Evolutionary conservation across 225 moss, liverwort and hornwort species (phyloP), one percentile per base, ranked within the genome.

Genomic region (Straminergon stramineum): DNA sequence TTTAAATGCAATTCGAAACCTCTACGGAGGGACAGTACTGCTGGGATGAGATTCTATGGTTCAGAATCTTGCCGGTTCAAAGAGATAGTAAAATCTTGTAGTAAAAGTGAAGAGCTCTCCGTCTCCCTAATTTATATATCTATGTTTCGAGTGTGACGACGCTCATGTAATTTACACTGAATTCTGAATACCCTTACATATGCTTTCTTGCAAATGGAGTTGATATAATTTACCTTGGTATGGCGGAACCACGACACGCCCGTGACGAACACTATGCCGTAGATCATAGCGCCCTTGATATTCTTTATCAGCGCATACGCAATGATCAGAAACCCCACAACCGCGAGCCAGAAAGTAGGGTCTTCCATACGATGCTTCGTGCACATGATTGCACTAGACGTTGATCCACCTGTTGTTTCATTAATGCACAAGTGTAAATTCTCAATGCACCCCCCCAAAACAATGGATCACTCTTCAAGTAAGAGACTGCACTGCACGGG

Each of bases 231-330:
- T 88, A 93, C 94, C 92, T 94, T 91, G 11, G 94, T 81, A 53
- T 91, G 95, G 74, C 98, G 92, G 90, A 97, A 93, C 98, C 98
- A 99, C 24, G 98, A 99, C 75, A 99, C 88, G 11, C 90, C 98
- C 14, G 98, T 97, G 45, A 99, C 97, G 87, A 99, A 96, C 31
- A 99, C 90, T 12, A 99, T 99, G 82, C 97, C 98, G 10, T 96
- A 99, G 61, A 97, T 96, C 92, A 99, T 99, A 17, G 97, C 93
- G 64, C 98, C 98, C 90, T 96, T 99, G 75, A 99, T 65, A 77
- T 97, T 99, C 61, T 92, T 90, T 19, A 97, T 94, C 76, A 99
- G 85, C 13, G 93, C 93, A 78, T 96, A 99, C 7, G 90, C 90
- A n/a, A 99, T 99, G 82, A 97, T 96, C 65, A 99, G 91, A 67